Conservation (phyloP, 352 stramenopile species). For the Phytophthora pseudosyringae region DNA sequence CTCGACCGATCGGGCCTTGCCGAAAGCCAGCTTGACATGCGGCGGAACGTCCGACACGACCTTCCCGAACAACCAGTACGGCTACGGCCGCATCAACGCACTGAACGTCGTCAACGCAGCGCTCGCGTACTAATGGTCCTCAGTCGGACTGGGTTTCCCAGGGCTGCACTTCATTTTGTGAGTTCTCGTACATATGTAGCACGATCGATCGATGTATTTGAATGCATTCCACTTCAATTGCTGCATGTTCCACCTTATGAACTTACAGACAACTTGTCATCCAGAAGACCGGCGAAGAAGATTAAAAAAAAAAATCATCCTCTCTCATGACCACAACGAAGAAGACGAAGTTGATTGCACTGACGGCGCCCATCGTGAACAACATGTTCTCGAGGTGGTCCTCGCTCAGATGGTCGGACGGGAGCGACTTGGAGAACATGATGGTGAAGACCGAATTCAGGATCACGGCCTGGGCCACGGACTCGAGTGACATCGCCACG, state of each 20-base stretch:
- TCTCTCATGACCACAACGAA: conserved; percentile 52
- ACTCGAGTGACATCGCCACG: conserved; percentile 64
- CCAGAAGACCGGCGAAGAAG: conserved; percentile 21
- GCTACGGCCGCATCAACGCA: conserved; percentile 59
- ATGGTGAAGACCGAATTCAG: conserved; percentile 58
- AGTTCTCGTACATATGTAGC: conserved; percentile 33
- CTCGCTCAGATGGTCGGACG: conserved; percentile 58
- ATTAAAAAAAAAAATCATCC: too few relatives aligned
- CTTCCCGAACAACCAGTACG: conserved; percentile 71
- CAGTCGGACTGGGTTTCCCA: not conserved
- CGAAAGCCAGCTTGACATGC: conserved; percentile 30
- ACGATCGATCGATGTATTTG: conserved; percentile 19
- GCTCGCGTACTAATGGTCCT: conserved; percentile 21
- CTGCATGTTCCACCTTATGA: conserved; percentile 8
- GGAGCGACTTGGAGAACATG: conserved; percentile 56
- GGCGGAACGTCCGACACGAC: conserved; percentile 33
- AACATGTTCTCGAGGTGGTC: conserved; percentile 72
- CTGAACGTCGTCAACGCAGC: conserved; percentile 39
- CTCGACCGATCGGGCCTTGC: conserved; percentile 20
- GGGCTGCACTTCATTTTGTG: conserved; percentile 16
- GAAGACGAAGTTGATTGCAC: conserved; percentile 56
- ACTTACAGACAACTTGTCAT: conserved; percentile 26
- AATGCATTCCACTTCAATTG: conserved; percentile 28
- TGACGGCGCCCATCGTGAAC: conserved; percentile 57
- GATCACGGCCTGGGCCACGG: conserved; percentile 49